Evolutionary conservation across 177 flowering plant genomes (phyloP).

Genomic region (Telopea speciosissima): DNA sequence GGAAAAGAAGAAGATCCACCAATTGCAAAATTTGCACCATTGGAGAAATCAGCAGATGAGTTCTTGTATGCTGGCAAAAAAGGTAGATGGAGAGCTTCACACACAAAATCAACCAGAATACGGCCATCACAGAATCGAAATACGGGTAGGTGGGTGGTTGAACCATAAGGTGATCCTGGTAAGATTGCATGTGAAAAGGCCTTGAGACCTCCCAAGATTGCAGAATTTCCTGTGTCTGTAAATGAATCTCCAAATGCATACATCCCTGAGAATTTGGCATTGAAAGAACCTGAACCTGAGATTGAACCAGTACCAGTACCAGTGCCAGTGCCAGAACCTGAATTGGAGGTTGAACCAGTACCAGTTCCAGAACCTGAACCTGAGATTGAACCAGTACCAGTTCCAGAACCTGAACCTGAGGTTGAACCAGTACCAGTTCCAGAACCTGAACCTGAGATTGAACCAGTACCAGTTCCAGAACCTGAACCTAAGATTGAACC

Average conservation of each 20-base stretch:
- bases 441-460: too few relatives aligned
- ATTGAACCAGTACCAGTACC: too few relatives aligned
- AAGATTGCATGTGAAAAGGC: constrained; percentile 7
- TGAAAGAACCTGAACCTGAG: not conserved
- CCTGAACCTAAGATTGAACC: too few relatives aligned
- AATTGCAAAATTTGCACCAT: constrained; percentile 42
- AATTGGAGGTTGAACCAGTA: too few relatives aligned
- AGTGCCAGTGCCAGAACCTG: too few relatives aligned
- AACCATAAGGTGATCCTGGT: constrained; percentile 9
- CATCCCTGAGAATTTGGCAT: constrained; percentile 1
- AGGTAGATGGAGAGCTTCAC: constrained; percentile 31
- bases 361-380: too few relatives aligned
- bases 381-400: too few relatives aligned
- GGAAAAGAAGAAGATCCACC: constrained; percentile 35
- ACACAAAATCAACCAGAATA: constrained; percentile 34
- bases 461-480: too few relatives aligned
- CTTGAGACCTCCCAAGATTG: constrained; percentile 17
- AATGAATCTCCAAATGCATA: constrained; percentile 11
- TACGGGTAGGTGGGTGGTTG: not conserved
- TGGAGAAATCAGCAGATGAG: constrained; percentile 17
- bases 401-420: too few relatives aligned
- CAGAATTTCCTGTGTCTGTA: constrained; percentile 12
- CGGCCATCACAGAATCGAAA: constrained; percentile 27
- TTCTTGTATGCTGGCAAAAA: constrained; percentile 23
- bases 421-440: too few relatives aligned